Evolutionary conservation across 1,139 yeast genomes (phyloP).

Genomic region (Chernovozyma aurita): DNA sequence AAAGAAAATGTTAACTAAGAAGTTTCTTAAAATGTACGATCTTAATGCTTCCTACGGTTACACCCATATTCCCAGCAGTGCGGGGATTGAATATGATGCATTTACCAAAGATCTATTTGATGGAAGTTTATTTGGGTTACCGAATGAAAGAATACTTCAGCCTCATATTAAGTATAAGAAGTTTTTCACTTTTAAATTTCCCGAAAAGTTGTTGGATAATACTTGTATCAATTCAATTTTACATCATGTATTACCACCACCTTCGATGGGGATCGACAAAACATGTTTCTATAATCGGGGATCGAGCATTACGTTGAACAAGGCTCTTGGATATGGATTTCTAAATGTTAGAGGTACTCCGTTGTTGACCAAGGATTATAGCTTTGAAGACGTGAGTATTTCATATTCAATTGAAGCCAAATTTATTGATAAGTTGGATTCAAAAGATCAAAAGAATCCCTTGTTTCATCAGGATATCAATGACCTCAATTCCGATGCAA

Average conservation of each 20-base stretch:
- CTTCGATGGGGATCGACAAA: slow-evolving; percentile 57
- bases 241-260: slow-evolving; percentile 58
- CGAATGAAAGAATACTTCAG: slow-evolving; percentile 43
- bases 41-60: slow-evolving; percentile 44
- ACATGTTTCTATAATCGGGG: slow-evolving; percentile 37
- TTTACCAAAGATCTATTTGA: slow-evolving; percentile 43
- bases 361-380: slow-evolving; percentile 36
- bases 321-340: slow-evolving; percentile 44
- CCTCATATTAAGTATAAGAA: slow-evolving; percentile 56
- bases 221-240: slow-evolving; percentile 50
- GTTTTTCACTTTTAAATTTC: slow-evolving; percentile 61
- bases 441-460: slow-evolving; percentile 20
- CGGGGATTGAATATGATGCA: slow-evolving; percentile 47
- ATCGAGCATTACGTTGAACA: slow-evolving; percentile 32
- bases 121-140: slow-evolving; percentile 48
- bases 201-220: slow-evolving; percentile 52
- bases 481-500: slow-evolving; percentile 28
- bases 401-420: slow-evolving; percentile 42
- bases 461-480: slow-evolving; percentile 37
- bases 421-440: slow-evolving; percentile 33
- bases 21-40: slow-evolving; percentile 45
- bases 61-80: slow-evolving; percentile 40
- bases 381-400: slow-evolving; percentile 39
- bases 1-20: slow-evolving; percentile 35
- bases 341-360: slow-evolving; percentile 41